Conservation (phyloP, 768 basidiomycete genomes). For the Coprinopsis sp. region DNA sequence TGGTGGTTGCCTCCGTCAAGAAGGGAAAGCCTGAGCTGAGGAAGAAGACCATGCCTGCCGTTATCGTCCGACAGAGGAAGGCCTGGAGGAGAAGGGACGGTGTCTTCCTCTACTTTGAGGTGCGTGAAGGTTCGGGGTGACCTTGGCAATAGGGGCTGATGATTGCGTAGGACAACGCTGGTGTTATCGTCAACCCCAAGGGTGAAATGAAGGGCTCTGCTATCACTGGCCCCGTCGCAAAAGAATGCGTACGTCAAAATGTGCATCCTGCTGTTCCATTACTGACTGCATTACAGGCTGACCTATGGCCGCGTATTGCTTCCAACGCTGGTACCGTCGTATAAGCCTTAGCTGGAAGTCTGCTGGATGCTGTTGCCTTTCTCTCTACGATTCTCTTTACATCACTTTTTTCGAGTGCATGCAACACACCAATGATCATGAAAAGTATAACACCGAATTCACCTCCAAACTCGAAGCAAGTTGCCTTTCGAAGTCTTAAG, state of each 20-base stretch:
- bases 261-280: background rate
- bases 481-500: too few relatives aligned
- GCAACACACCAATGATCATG: too few relatives aligned
- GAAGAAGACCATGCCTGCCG: constrained; percentile 99
- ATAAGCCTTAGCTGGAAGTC: too few relatives aligned
- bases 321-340: constrained; percentile 99
- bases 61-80: constrained; percentile 97
- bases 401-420: too few relatives aligned
- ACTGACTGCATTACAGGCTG: constrained; percentile 54
- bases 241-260: constrained; percentile 83
- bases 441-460: too few relatives aligned
- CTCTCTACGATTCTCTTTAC: too few relatives aligned
- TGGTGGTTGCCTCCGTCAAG: constrained; percentile 97
- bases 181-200: constrained; percentile 97
- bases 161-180: constrained; percentile 74
- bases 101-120: constrained; percentile 98
- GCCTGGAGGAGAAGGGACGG: constrained; percentile 98
- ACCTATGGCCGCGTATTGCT: constrained; percentile 99
- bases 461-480: too few relatives aligned
- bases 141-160: background rate
- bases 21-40: constrained; percentile 99
- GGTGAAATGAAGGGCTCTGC: constrained; percentile 99
- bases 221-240: constrained; percentile 95
- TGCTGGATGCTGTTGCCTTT: too few relatives aligned
- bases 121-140: constrained; percentile 23